These are phyloP conservation scores for Volvox africanus DNA, from an alignment of 139 green algal genomes.

Conservation along the genomic window DNA sequence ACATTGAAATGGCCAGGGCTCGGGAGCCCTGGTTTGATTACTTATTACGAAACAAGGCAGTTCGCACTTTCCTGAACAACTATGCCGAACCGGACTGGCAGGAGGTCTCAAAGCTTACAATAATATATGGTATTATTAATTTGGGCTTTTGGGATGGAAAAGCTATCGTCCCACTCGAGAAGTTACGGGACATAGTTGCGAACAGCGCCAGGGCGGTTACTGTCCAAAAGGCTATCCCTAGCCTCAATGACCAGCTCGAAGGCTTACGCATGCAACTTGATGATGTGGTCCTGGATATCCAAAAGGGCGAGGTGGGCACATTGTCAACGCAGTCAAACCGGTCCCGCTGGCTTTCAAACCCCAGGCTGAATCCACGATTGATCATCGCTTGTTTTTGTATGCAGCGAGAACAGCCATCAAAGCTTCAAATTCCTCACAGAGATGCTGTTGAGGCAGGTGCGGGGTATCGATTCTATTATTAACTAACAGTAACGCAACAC, in stretches of 20 bases:
- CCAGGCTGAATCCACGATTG: background rate
- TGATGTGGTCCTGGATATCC: background rate
- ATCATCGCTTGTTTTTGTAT: background rate
- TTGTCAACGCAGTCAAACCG: slow-evolving; percentile 1
- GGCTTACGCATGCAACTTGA: background rate
- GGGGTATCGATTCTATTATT: no score
- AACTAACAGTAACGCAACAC: no score
- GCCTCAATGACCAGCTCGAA: background rate
- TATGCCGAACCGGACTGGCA: slow-evolving; percentile 32
- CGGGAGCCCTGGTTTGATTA: slow-evolving; percentile 28
- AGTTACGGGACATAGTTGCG: background rate
- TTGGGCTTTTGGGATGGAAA: background rate
- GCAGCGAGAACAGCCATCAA: background rate
- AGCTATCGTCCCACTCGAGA: background rate
- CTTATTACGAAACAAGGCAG: slow-evolving; percentile 28
- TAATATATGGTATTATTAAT: slow-evolving; percentile 7
- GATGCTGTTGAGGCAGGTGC: background rate
- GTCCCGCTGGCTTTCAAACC: background rate
- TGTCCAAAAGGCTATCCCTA: background rate
- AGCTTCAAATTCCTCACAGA: background rate
- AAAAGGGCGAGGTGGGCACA: background rate
- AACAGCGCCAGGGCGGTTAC: background rate
- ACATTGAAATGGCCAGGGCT: background rate
- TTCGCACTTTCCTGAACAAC: slow-evolving; percentile 4
- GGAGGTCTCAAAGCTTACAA: slow-evolving; percentile 18